A percentile compares a stretch with the other conserved stretches of the same genome.
Evolutionary conservation across 2,329 filamentous ascomycete genomes (phyloP).

Genomic region (Aureobasidium mangrovei): DNA sequence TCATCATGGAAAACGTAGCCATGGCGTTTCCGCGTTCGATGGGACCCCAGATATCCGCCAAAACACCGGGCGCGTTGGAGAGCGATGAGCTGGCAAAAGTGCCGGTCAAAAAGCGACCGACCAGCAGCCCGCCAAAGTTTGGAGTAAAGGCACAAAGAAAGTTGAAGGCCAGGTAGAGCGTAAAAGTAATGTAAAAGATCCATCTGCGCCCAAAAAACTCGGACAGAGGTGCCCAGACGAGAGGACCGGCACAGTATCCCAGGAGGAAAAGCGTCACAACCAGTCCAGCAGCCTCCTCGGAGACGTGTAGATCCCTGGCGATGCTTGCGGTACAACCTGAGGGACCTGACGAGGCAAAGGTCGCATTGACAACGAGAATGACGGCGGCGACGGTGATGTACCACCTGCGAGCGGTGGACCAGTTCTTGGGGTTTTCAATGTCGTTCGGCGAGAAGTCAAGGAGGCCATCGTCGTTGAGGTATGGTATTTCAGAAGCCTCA

Average conservation of each 20-base stretch:
- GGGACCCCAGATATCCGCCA: conserved; percentile 31
- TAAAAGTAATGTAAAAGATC: conserved; percentile 40
- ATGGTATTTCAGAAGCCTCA: conserved; percentile 29
- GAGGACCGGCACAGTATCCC: conserved; percentile 51
- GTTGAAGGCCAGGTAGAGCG: conserved; percentile 37
- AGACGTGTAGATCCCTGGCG: conserved; percentile 39
- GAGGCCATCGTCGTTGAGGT: conserved; percentile 42
- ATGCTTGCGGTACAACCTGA: conserved; percentile 35
- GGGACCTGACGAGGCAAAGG: conserved; percentile 42
- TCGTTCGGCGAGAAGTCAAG: conserved; percentile 45
- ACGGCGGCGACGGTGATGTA: conserved; percentile 37
- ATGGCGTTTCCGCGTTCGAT: conserved; percentile 42
- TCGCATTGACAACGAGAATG: conserved; percentile 47
- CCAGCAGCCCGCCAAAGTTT: conserved; percentile 45
- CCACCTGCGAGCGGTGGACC: conserved; percentile 34
- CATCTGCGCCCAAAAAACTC: conserved; percentile 54
- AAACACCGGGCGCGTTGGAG: conserved; percentile 39
- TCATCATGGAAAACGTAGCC: conserved; percentile 45
- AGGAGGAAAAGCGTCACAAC: conserved; percentile 28
- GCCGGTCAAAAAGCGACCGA: conserved; percentile 48
- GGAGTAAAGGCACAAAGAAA: conserved; percentile 49
- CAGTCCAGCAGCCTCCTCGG: conserved; percentile 31
- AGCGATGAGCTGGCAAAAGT: conserved; percentile 44
- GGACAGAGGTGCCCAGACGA: conserved; percentile 57
- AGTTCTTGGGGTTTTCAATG: conserved; percentile 44